Conservation (phyloP, 106 monocot species). For the Posidonia australis region DNA sequence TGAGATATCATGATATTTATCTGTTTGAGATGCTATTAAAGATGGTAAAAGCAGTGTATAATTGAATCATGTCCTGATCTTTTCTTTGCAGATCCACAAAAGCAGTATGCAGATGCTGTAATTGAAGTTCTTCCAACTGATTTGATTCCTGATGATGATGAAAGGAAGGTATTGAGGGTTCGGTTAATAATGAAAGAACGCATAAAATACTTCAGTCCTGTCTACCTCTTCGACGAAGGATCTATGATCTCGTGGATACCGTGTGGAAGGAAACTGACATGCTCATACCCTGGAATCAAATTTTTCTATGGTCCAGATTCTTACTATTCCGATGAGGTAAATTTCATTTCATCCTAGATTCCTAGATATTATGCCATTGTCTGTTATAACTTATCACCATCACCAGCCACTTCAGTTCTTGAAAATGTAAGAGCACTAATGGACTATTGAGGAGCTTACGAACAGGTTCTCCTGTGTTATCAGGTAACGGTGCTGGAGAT, state of each 20-base stretch:
- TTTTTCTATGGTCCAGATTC: conserved; percentile 64
- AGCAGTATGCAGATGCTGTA: conserved; percentile 83
- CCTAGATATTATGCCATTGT: background rate
- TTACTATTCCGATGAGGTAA: conserved; percentile 64
- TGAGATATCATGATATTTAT: background rate
- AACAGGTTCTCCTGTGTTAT: background rate
- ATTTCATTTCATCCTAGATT: background rate
- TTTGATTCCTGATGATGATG: conserved; percentile 69
- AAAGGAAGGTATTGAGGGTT: conserved; percentile 62
- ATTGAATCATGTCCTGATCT: background rate
- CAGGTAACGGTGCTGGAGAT: conserved; percentile 83
- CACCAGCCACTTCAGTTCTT: background rate
- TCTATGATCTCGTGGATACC: conserved; percentile 83
- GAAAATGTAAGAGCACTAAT: background rate
- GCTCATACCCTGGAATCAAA: conserved; percentile 92
- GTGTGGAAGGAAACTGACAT: conserved; percentile 77
- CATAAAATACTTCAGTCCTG: conserved; percentile 58
- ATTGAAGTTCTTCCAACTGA: conserved; percentile 83
- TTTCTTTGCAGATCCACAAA: conserved; percentile 67
- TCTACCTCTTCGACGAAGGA: conserved; percentile 87
- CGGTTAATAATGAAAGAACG: conserved; percentile 75
- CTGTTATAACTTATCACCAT: background rate
- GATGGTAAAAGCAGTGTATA: background rate
- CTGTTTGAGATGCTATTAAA: background rate
- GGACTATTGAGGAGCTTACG: background rate